phyloP scores from a whole-genome alignment of 1,284 basidiomycete species.

The Microbotryum silenes-acaulis region DNA sequence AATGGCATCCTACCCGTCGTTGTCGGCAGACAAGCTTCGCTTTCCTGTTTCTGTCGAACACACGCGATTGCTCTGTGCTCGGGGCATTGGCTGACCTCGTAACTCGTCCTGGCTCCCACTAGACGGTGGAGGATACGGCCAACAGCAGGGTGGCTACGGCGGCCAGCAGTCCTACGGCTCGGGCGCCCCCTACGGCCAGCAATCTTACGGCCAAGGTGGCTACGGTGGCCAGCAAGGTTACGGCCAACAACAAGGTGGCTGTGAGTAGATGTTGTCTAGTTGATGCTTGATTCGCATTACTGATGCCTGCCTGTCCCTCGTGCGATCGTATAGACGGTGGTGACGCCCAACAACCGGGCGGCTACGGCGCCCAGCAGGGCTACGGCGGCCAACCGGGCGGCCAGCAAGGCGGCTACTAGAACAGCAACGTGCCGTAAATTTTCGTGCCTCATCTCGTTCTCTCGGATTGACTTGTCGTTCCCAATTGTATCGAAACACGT shows the following conservation, averaged over 20 bases:
- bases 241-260: constrained; percentile 10
- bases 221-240: background rate
- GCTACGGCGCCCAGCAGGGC: constrained; percentile 11
- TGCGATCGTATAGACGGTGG: background rate
- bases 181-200: constrained; percentile 25
- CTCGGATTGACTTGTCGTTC: too few species aligned
- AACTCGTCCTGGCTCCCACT: background rate
- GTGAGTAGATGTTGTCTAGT: background rate
- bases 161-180: constrained; percentile 17
- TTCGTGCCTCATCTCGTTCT: too few species aligned
- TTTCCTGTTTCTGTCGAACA: too few species aligned
- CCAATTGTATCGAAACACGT: too few species aligned
- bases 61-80: background rate
- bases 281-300: too few species aligned
- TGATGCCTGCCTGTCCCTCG: too few species aligned
- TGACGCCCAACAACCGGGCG: background rate
- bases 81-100: background rate
- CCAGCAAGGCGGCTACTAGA: constrained; percentile 11
- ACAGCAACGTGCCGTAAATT: too few species aligned
- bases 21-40: too few species aligned
- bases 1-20: too few species aligned
- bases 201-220: constrained; percentile 10
- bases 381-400: constrained; percentile 12
- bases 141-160: constrained; percentile 4
- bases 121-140: constrained; percentile 7